Evolutionary conservation across 1,284 basidiomycete species (phyloP), one percentile per base, ranked within the genome.

Genomic region (Naganishia cerealis): DNA sequence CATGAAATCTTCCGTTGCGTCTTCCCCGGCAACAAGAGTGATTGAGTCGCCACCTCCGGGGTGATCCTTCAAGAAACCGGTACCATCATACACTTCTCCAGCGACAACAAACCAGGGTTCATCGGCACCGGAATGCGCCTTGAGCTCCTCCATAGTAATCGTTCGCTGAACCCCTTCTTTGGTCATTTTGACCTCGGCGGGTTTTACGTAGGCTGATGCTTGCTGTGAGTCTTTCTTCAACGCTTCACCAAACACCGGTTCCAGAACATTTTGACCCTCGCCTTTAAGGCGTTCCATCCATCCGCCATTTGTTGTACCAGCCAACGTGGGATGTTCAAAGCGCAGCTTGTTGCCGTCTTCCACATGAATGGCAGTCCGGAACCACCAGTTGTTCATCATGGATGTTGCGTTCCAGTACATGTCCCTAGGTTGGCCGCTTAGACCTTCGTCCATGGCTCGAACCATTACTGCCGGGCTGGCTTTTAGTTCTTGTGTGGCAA

Each of bases 311-410:
- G 80, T 77, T 13, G 76, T 80, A 3, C 85, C 86, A 0, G 83
- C 84, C 66, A 84, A 76, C 0, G 87, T 86, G 1, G 87, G 87
- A 72, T 88, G 87, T 74, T 88, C 87, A 73, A 88, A 88, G 3
- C 76, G 77, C 15, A 88, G 73, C 56, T 69, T 59, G 0, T 80
- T 76, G 4, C 74, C 73, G 12, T 78, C 78, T 1, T 77, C 75
- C 24, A 76, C 78, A 72, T 84, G 81, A 26, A 88, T 80, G 1
- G 82, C 84, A 57, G 88, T 84, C 48, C 86, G 80, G 77, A 88
- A 88, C 85, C 86, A 87, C 83, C 84, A 78, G 67, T 73, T 75
- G 70, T 88, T 87, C 84, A 87, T 85, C 86, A 87, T 87, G 24
- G 82, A 82, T 8, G 82, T 83, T 18, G 83, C 82, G 72, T 83